Evolutionary conservation across 345 rosid genomes (phyloP).

Genomic region (Microcos paniculata): DNA sequence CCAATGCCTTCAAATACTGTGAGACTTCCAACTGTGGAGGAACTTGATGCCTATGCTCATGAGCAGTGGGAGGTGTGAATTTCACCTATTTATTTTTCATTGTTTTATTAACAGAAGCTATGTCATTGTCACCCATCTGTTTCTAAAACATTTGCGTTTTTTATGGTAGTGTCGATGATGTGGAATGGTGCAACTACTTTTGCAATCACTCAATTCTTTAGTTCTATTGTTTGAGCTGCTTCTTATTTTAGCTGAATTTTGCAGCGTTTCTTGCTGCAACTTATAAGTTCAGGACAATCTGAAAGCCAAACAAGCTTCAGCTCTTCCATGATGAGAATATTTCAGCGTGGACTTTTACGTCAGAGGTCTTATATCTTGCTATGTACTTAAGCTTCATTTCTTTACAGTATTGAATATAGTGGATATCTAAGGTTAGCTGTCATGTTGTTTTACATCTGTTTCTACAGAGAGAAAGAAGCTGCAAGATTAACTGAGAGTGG

Average conservation of each 20-base stretch:
- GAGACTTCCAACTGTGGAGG: constrained; percentile 74
- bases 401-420: constrained; percentile 15
- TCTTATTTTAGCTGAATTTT: constrained; percentile 36
- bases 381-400: neutral
- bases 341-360: constrained; percentile 85
- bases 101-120: neutral
- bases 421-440: constrained; percentile 10
- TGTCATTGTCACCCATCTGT: constrained; percentile 9
- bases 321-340: constrained; percentile 85
- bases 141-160: constrained; percentile 17
- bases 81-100: constrained; percentile 20
- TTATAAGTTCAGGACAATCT: constrained; percentile 75
- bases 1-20: constrained; percentile 60
- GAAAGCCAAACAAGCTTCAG: constrained; percentile 71
- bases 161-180: neutral
- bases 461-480: constrained; percentile 74
- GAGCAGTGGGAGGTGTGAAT: constrained; percentile 91
- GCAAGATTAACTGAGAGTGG: constrained; percentile 89
- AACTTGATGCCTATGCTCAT: constrained; percentile 77
- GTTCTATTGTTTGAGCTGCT: constrained; percentile 20
- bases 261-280: constrained; percentile 93
- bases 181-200: neutral
- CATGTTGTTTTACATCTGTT: constrained; percentile 18
- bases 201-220: neutral
- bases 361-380: constrained; percentile 53